Evolutionary conservation across 371 early-diverging fungal species (phyloP).

Genomic region (Parasitella parasitica): DNA sequence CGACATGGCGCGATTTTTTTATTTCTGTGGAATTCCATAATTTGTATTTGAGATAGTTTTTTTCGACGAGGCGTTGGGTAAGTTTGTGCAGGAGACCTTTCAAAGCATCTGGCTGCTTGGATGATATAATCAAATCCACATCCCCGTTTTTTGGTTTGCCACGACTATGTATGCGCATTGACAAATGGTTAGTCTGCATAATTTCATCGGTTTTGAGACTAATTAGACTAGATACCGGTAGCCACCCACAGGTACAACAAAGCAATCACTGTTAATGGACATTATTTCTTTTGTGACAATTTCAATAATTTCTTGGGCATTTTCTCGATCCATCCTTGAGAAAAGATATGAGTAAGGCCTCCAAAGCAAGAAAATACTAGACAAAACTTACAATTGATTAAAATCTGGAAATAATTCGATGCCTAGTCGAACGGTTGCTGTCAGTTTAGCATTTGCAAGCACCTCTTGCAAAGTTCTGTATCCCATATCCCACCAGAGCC

Average conservation of each 20-base stretch:
- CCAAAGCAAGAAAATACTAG: too few species aligned
- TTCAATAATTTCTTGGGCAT: conserved; percentile 47
- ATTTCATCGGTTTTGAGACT: too few species aligned
- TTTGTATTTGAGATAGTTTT: conserved; percentile 21
- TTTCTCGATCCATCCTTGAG: conserved; percentile 40
- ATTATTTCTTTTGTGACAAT: conserved; percentile 34
- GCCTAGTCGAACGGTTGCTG: conserved; percentile 28
- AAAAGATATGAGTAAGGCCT: background rate
- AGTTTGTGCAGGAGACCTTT: conserved; percentile 27
- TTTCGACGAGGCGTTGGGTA: conserved; percentile 17
- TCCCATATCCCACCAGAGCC: conserved; percentile 49
- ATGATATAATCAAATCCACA: conserved; percentile 50
- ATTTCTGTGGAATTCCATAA: conserved; percentile 5
- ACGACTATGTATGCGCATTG: conserved; percentile 31
- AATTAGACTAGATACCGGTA: conserved; percentile 24
- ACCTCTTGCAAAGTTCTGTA: conserved; percentile 49
- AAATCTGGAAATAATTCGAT: conserved; percentile 45
- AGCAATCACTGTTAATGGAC: conserved; percentile 23
- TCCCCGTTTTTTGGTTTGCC: conserved; percentile 56
- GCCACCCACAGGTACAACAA: conserved; percentile 49
- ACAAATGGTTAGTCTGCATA: too few species aligned
- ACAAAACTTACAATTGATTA: conserved; percentile 34
- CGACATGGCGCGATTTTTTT: background rate
- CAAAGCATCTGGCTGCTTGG: conserved; percentile 19
- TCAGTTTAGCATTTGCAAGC: conserved; percentile 31